Percentiles rank a stretch among this genome's conserved stretches.
These are phyloP conservation scores for Fusarium concolor DNA, from an alignment of 2,329 filamentous ascomycete species.

Conservation along the genomic window DNA sequence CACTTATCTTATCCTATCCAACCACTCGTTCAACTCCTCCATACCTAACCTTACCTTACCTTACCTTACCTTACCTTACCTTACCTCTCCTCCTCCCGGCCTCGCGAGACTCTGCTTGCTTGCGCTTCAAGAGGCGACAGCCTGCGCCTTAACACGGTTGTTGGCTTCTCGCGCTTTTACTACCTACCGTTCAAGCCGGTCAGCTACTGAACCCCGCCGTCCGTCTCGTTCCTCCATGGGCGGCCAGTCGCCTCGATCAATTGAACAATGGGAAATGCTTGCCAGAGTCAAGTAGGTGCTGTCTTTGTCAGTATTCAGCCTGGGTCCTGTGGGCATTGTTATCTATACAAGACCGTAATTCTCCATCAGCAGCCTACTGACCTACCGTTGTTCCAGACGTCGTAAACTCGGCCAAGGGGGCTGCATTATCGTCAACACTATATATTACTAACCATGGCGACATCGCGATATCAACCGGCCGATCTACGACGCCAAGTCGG, in stretches of 20 bases:
- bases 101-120: slow-evolving; percentile 25
- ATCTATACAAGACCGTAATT: not conserved
- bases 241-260: slow-evolving; percentile 55
- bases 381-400: slow-evolving; percentile 49
- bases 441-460: slow-evolving; percentile 56
- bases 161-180: slow-evolving; percentile 20
- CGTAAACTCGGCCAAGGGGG: slow-evolving; percentile 57
- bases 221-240: slow-evolving; percentile 55
- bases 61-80: not conserved
- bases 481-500: slow-evolving; percentile 65
- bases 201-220: slow-evolving; percentile 38
- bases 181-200: slow-evolving; percentile 29
- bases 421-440: slow-evolving; percentile 44
- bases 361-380: slow-evolving; percentile 24
- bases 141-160: slow-evolving; percentile 29
- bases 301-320: slow-evolving; percentile 31
- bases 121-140: slow-evolving; percentile 38
- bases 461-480: slow-evolving; percentile 58
- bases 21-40: slow-evolving; percentile 39
- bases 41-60: slow-evolving; percentile 29
- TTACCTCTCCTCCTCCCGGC: slow-evolving; percentile 23
- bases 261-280: slow-evolving; percentile 63
- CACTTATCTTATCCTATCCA: slow-evolving; percentile 7
- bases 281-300: slow-evolving; percentile 58
- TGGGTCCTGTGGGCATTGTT: slow-evolving; percentile 14